Base-by-base conservation (phyloP, 768 basidiomycete species). In the Coprinellus micaceus region DNA sequence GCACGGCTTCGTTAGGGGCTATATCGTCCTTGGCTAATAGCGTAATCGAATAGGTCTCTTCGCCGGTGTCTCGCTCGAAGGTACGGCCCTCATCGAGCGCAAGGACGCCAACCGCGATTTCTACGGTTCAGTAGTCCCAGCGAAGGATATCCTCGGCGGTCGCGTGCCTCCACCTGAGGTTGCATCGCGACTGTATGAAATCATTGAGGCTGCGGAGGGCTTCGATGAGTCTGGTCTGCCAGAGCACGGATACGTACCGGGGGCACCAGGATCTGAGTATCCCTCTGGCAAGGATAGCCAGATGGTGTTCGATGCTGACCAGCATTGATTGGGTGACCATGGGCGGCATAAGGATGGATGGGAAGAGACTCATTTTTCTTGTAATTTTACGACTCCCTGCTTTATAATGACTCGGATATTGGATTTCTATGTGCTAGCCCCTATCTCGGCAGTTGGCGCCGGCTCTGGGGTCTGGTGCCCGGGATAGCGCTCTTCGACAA, bases 91-190 rank as follows among this genome's bases (percentile, higher is more conserved):
- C 54, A 90, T 99, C 60, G 95, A 98, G 71, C 82, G 96, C 63
- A 97, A 94, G 70, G 95, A 98, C 68, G 89, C 96, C 50, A 98
- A 98, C 69, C 85, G 88, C 49, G 94, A 94, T 24, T 99, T 98
- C 74, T 98, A 98, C 63, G 96, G 96, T 2, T 94, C 93, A 2
- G 77, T 85, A 2, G 84, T 98, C 4, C 89, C 94, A 5, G 92
- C 94, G 0, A 79, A 81, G 57, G 94, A 96, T 65, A 95, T 99
- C 64, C 83, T 99, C 25, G 84, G 89, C 51, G 96, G 96, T 36
- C 86, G 88, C 19, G 95, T 98, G 1, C 97, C 96, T 4, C 91
- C 96, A n/a, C 96, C 97, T 0, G 96, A 98, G 73, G 92, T 96
- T 55, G 94, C 94, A 1, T 91, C 89, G 29, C 80, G 81, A 60